Evolutionary conservation across 179 eudicot species (phyloP).

Genomic region (Heliamphora ciliata): DNA sequence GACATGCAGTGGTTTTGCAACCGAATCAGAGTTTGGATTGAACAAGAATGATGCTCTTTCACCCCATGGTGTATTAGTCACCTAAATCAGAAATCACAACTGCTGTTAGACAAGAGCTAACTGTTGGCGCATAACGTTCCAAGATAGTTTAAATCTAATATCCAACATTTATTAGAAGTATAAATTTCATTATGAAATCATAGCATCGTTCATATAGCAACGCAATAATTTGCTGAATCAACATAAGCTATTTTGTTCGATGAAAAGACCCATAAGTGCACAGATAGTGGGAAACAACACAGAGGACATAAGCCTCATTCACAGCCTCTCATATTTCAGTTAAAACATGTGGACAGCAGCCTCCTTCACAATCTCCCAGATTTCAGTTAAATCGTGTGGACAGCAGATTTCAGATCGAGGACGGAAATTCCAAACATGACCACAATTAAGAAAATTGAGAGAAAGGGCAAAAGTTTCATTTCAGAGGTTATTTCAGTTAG

Average conservation of each 20-base stretch:
- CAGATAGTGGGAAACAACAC: not conserved
- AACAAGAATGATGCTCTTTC: conserved; percentile 76
- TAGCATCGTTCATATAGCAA: not conserved
- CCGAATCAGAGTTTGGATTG: conserved; percentile 58
- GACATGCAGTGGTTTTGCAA: conserved; percentile 81
- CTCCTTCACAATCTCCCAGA: too few species aligned
- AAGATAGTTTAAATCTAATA: not conserved
- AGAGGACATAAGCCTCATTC: not conserved
- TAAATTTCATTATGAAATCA: not conserved
- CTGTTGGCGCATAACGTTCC: not conserved
- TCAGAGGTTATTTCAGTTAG: too few species aligned
- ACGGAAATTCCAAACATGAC: too few species aligned
- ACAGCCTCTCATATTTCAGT: not conserved
- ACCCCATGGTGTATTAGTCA: conserved; percentile 97
- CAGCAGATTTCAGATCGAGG: too few species aligned
- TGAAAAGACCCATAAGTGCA: not conserved
- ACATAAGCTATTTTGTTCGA: not conserved
- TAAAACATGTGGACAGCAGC: not conserved
- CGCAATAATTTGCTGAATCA: not conserved
- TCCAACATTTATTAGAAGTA: not conserved
- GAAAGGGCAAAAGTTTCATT: too few species aligned
- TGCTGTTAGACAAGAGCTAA: conserved; percentile 10
- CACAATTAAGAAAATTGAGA: too few species aligned
- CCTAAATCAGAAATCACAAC: conserved; percentile 36
- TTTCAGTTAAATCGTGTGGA: too few species aligned